Evolutionary conservation across 2,329 filamentous ascomycete genomes (phyloP).

Genomic region (Plenodomus lindquistii): DNA sequence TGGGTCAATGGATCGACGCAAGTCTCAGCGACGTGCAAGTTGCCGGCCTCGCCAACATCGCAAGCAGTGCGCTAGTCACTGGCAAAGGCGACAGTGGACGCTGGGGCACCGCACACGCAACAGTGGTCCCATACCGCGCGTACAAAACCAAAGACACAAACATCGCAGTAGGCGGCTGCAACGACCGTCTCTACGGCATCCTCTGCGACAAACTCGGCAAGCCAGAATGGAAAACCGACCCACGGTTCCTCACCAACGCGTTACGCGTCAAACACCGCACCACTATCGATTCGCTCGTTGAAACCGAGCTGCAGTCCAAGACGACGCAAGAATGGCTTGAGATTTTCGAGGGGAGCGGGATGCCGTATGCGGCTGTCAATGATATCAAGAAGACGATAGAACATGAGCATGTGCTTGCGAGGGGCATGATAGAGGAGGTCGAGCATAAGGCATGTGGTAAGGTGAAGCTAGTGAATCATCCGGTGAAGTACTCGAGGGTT

Average conservation of each 20-base stretch:
- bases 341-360: slow-evolving; percentile 82
- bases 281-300: slow-evolving; percentile 78
- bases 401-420: slow-evolving; percentile 76
- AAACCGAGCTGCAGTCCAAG: slow-evolving; percentile 70
- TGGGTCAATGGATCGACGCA: slow-evolving; percentile 89
- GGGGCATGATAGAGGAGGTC: slow-evolving; percentile 86
- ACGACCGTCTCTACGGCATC: slow-evolving; percentile 64
- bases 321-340: slow-evolving; percentile 88
- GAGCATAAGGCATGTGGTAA: slow-evolving; percentile 80
- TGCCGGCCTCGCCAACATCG: slow-evolving; percentile 88
- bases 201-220: slow-evolving; percentile 61
- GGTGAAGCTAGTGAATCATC: slow-evolving; percentile 88
- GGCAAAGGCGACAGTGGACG: slow-evolving; percentile 84
- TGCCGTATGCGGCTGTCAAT: slow-evolving; percentile 93
- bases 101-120: slow-evolving; percentile 95
- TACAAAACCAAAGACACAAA: slow-evolving; percentile 68
- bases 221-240: slow-evolving; percentile 61
- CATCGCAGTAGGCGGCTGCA: slow-evolving; percentile 65
- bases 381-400: slow-evolving; percentile 83
- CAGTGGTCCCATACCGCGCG: slow-evolving; percentile 90
- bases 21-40: slow-evolving; percentile 92
- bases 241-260: slow-evolving; percentile 61
- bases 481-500: slow-evolving; percentile 88
- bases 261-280: slow-evolving; percentile 67
- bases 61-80: slow-evolving; percentile 84